These are phyloP conservation scores for Viola odorata DNA, from an alignment of 345 rosid genomes.

Conservation along the genomic window DNA sequence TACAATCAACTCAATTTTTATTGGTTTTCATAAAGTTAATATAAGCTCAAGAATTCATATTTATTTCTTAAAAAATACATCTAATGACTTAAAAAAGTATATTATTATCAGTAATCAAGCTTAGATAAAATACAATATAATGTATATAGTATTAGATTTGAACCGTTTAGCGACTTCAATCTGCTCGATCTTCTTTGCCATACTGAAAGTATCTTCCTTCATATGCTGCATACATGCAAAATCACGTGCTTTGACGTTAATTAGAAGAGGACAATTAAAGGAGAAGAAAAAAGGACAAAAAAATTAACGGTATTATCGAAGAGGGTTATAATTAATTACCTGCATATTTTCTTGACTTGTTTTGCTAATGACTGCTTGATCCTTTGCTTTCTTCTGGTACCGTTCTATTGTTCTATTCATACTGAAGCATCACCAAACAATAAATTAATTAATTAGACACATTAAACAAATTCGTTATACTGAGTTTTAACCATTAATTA, in stretches of 20 bases:
- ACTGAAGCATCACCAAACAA: slow-evolving; percentile 31
- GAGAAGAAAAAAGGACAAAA: not conserved
- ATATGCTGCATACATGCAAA: slow-evolving; percentile 28
- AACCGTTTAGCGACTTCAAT: slow-evolving; percentile 67
- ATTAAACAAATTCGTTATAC: too few species aligned
- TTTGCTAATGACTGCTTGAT: slow-evolving; percentile 35
- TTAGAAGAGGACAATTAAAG: not conserved
- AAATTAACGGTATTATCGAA: not conserved
- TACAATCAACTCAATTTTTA: too few species aligned
- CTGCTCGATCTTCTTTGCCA: slow-evolving; percentile 61
- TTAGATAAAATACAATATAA: too few species aligned
- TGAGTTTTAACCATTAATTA: too few species aligned
- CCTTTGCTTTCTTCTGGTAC: slow-evolving; percentile 57
- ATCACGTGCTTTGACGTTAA: not conserved
- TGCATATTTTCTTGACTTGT: slow-evolving; percentile 26
- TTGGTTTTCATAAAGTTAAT: too few species aligned
- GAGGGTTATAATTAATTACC: slow-evolving; percentile 27
- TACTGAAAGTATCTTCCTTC: slow-evolving; percentile 37
- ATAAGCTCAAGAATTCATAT: too few species aligned
- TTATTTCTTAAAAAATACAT: not conserved
- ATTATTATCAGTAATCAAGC: too few species aligned
- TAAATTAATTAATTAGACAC: not conserved
- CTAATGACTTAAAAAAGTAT: too few species aligned
- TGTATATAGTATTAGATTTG: too few species aligned
- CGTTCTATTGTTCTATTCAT: slow-evolving; percentile 60